These are phyloP conservation scores for Penicillium sp. DNA, from an alignment of 2,329 filamentous ascomycete species.

Conservation along the genomic window DNA sequence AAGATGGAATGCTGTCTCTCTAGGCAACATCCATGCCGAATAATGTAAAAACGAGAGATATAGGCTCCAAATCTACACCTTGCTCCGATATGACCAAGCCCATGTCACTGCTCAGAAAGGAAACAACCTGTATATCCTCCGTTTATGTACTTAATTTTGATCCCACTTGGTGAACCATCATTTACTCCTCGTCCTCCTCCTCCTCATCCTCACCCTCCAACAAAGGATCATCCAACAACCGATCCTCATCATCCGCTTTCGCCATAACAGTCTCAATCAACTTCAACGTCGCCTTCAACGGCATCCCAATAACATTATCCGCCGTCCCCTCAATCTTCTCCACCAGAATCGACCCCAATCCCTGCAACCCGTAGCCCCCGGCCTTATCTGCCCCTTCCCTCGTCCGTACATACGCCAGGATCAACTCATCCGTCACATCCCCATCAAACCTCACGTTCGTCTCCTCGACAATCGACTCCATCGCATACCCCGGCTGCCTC, in stretches of 20 bases:
- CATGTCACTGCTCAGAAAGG: not conserved
- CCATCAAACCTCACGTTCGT: constrained; percentile 85
- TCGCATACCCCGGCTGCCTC: constrained; percentile 79
- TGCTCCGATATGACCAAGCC: not conserved
- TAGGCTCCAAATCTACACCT: no score
- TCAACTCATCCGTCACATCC: constrained; percentile 76
- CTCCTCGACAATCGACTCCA: constrained; percentile 83
- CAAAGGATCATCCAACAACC: constrained; percentile 46
- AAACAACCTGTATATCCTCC: not conserved
- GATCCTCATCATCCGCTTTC: constrained; percentile 68
- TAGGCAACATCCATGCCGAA: constrained; percentile 17
- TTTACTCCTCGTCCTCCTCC: constrained; percentile 18
- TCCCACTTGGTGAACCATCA: not conserved
- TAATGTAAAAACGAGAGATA: not conserved
- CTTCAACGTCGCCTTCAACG: constrained; percentile 74
- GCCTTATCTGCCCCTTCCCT: constrained; percentile 95
- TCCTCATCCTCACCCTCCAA: constrained; percentile 49
- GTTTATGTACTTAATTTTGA: not conserved
- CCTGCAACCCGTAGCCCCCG: constrained; percentile 93
- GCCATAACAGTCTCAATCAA: constrained; percentile 88
- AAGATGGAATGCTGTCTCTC: not conserved
- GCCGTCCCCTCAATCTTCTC: constrained; percentile 86
- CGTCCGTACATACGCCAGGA: constrained; percentile 69
- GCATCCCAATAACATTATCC: constrained; percentile 93
- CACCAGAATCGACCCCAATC: constrained; percentile 80